Evolutionary conservation across 805 yeast genomes (phyloP).

Genomic region (Starmera dryadoides): DNA sequence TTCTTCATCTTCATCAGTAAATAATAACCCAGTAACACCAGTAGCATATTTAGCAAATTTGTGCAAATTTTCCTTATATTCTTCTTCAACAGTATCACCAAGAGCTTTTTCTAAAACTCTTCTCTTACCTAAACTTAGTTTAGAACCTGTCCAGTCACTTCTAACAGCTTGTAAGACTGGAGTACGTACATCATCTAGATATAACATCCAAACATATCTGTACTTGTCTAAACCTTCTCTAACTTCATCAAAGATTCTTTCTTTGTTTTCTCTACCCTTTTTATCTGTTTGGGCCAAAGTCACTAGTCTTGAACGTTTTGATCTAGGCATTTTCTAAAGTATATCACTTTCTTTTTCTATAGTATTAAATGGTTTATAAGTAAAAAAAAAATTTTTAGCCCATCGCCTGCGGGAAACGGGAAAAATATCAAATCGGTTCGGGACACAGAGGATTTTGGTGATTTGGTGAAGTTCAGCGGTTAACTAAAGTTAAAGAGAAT

Average conservation of each 20-base stretch:
- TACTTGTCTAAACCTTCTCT: conserved; percentile 72
- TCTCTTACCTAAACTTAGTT: conserved; percentile 84
- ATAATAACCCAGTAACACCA: conserved; percentile 83
- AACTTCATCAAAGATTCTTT: conserved; percentile 83
- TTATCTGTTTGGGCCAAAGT: conserved; percentile 94
- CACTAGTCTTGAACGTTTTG: conserved; percentile 92
- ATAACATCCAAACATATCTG: conserved; percentile 78
- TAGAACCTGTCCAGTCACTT: conserved; percentile 87
- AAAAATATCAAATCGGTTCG: no score
- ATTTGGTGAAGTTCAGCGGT: no score
- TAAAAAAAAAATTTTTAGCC: not conserved
- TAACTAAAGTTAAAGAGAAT: no score
- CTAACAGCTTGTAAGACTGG: conserved; percentile 92
- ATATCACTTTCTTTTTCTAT: not conserved
- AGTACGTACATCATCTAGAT: conserved; percentile 88
- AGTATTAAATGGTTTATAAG: not conserved
- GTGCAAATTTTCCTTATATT: conserved; percentile 78
- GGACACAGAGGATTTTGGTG: no score
- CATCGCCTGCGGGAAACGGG: not conserved
- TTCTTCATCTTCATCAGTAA: conserved; percentile 83
- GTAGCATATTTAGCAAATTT: conserved; percentile 53
- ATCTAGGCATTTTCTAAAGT: conserved; percentile 76
- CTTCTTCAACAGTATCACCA: conserved; percentile 83
- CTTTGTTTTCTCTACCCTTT: conserved; percentile 91
- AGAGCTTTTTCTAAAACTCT: conserved; percentile 89